Percentiles rank a stretch among this genome's conserved stretches.
Evolutionary conservation across 768 basidiomycete genomes (phyloP).

Genomic region (Chalciporus chontae): DNA sequence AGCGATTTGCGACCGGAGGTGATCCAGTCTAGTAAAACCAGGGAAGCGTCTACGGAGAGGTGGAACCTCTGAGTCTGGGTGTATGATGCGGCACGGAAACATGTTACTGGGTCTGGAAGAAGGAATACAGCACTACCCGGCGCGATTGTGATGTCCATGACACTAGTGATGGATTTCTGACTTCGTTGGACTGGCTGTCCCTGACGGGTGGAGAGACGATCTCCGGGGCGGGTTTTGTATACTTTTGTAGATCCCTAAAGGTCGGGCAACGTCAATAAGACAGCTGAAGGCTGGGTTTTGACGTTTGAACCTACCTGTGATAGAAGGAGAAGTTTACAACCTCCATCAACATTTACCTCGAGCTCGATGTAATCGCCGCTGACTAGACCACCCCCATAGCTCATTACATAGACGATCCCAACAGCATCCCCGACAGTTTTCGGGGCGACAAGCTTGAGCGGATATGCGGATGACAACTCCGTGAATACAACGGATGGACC

Average conservation of each 20-base stretch:
- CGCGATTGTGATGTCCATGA: slow-evolving; percentile 54
- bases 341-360: slow-evolving; percentile 53
- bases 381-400: slow-evolving; percentile 91
- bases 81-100: slow-evolving; percentile 82
- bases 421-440: slow-evolving; percentile 46
- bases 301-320: slow-evolving; percentile 65
- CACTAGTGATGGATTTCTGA: slow-evolving; percentile 51
- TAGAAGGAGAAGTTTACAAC: slow-evolving; percentile 63
- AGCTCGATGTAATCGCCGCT: slow-evolving; percentile 75
- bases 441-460: slow-evolving; percentile 84
- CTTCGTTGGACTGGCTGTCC: slow-evolving; percentile 7
- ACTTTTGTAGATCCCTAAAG: slow-evolving; percentile 89
- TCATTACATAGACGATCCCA: slow-evolving; percentile 73
- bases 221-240: slow-evolving; percentile 75
- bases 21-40: slow-evolving; percentile 85
- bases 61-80: slow-evolving; percentile 79
- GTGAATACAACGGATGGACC: slow-evolving; percentile 62
- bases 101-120: slow-evolving; percentile 91
- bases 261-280: slow-evolving; percentile 1
- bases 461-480: slow-evolving; percentile 77
- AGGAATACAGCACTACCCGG: slow-evolving; percentile 62
- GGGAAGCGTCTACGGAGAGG: slow-evolving; percentile 55
- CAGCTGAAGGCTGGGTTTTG: neutral
- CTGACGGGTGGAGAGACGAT: slow-evolving; percentile 46
- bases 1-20: slow-evolving; percentile 81